Percentiles rank a stretch among this genome's conserved stretches.
These are phyloP conservation scores for Planoprotostelium fungivorum DNA, from an alignment of 78 protist genomes.

Conservation along the genomic window DNA sequence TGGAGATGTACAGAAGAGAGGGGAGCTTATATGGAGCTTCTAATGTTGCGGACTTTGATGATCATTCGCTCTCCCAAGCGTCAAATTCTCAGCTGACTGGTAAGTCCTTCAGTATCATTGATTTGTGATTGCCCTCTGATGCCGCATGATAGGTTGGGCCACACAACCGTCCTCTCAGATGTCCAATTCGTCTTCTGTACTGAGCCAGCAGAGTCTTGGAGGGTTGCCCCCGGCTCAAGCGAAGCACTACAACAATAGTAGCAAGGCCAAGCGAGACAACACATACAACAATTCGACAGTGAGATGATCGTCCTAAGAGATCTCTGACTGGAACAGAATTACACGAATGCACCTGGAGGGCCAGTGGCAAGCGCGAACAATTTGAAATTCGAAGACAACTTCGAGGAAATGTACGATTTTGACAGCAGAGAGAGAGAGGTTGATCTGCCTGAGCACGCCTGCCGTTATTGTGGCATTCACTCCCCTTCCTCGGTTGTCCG, in stretches of 20 bases:
- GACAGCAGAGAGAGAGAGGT: background rate
- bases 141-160: background rate
- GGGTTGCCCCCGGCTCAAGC: background rate
- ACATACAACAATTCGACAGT: background rate
- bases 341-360: background rate
- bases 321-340: background rate
- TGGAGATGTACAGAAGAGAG: background rate
- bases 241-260: background rate
- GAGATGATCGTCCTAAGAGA: background rate
- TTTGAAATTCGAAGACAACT: slow-evolving; percentile 1
- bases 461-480: slow-evolving; percentile 87
- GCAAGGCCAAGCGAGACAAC: background rate
- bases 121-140: background rate
- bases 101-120: background rate
- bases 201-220: background rate
- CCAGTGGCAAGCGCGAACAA: background rate
- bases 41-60: background rate
- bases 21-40: background rate
- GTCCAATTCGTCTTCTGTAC: background rate
- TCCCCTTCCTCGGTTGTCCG: slow-evolving; percentile 82
- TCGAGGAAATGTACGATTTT: background rate
- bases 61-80: background rate
- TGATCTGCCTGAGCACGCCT: background rate
- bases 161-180: background rate
- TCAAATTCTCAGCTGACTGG: background rate